phyloP scores from a whole-genome alignment of 163 green algal species.

The Scenedesmus sp. region DNA sequence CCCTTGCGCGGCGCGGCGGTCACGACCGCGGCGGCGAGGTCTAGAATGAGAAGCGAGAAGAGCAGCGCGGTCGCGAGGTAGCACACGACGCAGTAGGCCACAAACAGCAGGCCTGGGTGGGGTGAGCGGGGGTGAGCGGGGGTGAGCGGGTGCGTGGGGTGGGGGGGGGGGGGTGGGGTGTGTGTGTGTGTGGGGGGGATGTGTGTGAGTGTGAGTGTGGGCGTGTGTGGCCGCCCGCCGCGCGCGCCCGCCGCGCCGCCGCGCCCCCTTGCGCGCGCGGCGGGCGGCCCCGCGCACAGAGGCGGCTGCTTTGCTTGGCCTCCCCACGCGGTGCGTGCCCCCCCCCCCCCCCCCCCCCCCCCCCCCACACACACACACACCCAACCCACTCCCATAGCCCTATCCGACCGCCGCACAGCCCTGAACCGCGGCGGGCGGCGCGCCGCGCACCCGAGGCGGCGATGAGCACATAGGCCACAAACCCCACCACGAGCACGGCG shows the following conservation, averaged over 20 bases:
- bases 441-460: conserved; percentile 35
- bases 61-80: conserved; percentile 49
- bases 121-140: background rate
- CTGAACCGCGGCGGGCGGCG: background rate
- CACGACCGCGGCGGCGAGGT: conserved; percentile 42
- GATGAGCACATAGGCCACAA: conserved; percentile 47
- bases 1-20: conserved; percentile 31
- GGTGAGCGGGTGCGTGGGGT: background rate
- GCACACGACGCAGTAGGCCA: conserved; percentile 49
- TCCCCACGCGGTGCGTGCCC: no score
- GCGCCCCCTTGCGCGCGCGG: no score
- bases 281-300: no score
- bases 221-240: background rate
- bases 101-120: conserved; percentile 41
- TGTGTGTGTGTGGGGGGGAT: no score
- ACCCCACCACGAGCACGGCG: conserved; percentile 32
- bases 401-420: no score
- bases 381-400: no score
- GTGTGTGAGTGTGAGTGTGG: background rate
- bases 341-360: no score
- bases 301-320: conserved; percentile 3
- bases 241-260: no score
- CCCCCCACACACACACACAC: no score
- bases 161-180: no score
- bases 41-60: conserved; percentile 48